These are phyloP conservation scores for Eremomyces bilateralis DNA, from an alignment of 495 filamentous ascomycete species.

Conservation along the genomic window DNA sequence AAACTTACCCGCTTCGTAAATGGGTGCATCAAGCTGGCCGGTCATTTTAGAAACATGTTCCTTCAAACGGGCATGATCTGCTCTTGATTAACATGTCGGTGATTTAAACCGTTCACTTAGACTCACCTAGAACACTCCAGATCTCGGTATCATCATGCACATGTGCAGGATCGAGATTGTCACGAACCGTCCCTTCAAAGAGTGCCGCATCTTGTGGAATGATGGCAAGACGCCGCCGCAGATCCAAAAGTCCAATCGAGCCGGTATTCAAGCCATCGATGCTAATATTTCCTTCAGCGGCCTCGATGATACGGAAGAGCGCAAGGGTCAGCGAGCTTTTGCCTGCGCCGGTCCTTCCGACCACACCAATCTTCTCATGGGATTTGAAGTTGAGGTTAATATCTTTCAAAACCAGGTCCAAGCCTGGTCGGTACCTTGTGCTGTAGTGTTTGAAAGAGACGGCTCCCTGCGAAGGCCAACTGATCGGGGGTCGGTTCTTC, in stretches of 20 bases:
- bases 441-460: constrained; percentile 88
- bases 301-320: constrained; percentile 90
- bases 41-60: constrained; percentile 78
- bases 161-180: constrained; percentile 89
- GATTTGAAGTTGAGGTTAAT: constrained; percentile 81
- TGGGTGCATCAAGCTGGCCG: constrained; percentile 68
- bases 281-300: constrained; percentile 53
- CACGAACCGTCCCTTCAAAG: constrained; percentile 87
- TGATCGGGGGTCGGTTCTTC: constrained; percentile 61
- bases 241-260: constrained; percentile 70
- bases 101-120: neutral
- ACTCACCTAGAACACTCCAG: constrained; percentile 84
- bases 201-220: constrained; percentile 96
- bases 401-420: constrained; percentile 83
- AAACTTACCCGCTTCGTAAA: constrained; percentile 79
- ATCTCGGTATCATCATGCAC: constrained; percentile 95
- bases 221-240: constrained; percentile 80
- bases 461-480: constrained; percentile 81
- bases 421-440: constrained; percentile 67
- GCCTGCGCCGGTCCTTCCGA: constrained; percentile 87
- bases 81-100: constrained; percentile 9
- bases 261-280: constrained; percentile 83
- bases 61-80: constrained; percentile 84
- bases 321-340: constrained; percentile 90
- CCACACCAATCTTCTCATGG: constrained; percentile 94